These are phyloP conservation scores for Claviceps humidiphila DNA, from an alignment of 2,329 filamentous ascomycete genomes.

Conservation along the genomic window DNA sequence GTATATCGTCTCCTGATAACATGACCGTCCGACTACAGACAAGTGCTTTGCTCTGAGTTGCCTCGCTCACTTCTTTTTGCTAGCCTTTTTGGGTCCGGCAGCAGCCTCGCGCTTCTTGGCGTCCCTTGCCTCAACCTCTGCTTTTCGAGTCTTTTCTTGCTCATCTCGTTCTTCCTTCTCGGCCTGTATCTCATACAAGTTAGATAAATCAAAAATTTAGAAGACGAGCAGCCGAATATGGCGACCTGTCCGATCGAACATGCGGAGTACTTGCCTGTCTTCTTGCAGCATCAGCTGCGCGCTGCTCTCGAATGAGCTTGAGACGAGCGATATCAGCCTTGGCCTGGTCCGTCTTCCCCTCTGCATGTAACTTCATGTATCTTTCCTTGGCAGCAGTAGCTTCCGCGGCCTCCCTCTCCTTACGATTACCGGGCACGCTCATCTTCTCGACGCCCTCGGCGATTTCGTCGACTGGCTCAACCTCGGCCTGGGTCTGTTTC, in stretches of 20 bases:
- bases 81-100: constrained; percentile 33
- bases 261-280: constrained; percentile 48
- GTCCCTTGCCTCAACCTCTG: constrained; percentile 41
- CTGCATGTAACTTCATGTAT: constrained; percentile 82
- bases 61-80: constrained; percentile 32
- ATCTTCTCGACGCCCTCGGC: constrained; percentile 44
- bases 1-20: neutral
- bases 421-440: constrained; percentile 30
- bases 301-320: constrained; percentile 68
- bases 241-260: neutral
- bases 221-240: neutral
- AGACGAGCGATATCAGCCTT: constrained; percentile 78
- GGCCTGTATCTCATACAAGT: constrained; percentile 26
- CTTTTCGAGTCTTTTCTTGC: constrained; percentile 32
- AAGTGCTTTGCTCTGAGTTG: neutral
- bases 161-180: constrained; percentile 45
- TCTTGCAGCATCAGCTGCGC: constrained; percentile 68
- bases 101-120: constrained; percentile 42
- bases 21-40: neutral
- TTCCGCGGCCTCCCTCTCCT: constrained; percentile 63
- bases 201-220: constrained; percentile 6
- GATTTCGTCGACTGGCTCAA: constrained; percentile 32
- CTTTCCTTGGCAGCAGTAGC: constrained; percentile 79
- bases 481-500: constrained; percentile 33
- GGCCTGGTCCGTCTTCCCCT: constrained; percentile 94